A percentile compares a stretch with the other conserved stretches of the same genome.
Conservation (phyloP, 2,329 filamentous ascomycete species). For the Monilinia polystroma region DNA sequence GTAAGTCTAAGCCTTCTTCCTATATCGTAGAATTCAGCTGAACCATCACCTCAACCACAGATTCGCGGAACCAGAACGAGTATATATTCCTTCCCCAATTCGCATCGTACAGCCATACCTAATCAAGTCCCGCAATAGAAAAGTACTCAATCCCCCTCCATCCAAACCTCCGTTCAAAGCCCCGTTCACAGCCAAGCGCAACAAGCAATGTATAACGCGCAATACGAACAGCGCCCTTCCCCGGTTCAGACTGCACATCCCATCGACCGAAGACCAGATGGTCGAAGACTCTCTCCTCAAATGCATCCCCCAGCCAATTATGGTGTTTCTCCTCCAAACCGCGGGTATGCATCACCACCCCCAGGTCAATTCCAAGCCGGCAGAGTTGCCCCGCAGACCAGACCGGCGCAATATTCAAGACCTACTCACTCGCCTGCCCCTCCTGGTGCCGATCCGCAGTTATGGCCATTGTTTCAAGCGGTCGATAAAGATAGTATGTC, state of each 20-base stretch:
- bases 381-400: constrained; percentile 45
- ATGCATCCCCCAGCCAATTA: constrained; percentile 34
- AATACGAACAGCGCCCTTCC: constrained; percentile 36
- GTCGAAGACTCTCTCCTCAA: constrained; percentile 33
- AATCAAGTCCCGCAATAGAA: constrained; percentile 14
- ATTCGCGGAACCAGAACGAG: constrained; percentile 52
- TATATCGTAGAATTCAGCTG: constrained; percentile 24
- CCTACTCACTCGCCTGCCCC: constrained; percentile 65
- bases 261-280: constrained; percentile 20
- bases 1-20: constrained; percentile 51
- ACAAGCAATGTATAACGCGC: constrained; percentile 33
- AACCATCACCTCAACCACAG: constrained; percentile 38
- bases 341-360: constrained; percentile 48
- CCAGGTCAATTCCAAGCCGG: constrained; percentile 43
- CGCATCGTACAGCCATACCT: neutral
- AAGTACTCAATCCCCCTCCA: constrained; percentile 9
- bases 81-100: constrained; percentile 32
- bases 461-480: constrained; percentile 83
- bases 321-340: constrained; percentile 40
- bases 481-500: constrained; percentile 81
- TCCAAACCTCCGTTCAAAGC: neutral
- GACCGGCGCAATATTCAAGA: constrained; percentile 53
- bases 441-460: constrained; percentile 63
- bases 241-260: constrained; percentile 32
- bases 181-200: constrained; percentile 26